phyloP scores from a whole-genome alignment of 306 rosid species.

The Casuarina cunninghamiana region DNA sequence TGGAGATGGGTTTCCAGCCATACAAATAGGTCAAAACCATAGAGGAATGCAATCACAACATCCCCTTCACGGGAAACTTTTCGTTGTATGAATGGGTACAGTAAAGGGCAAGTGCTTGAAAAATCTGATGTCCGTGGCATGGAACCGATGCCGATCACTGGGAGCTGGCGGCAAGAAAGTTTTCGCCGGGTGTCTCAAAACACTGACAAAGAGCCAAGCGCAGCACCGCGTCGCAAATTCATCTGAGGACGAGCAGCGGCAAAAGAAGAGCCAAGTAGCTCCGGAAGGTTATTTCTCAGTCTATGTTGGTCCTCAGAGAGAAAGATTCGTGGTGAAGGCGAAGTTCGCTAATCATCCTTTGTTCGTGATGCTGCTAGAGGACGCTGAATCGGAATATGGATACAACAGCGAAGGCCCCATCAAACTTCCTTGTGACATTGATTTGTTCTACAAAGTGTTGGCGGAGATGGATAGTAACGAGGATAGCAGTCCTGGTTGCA shows the following conservation, averaged over 20 bases:
- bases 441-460: constrained; percentile 53
- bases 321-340: constrained; percentile 50
- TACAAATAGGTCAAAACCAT: not conserved
- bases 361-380: constrained; percentile 61
- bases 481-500: not conserved
- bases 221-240: not conserved
- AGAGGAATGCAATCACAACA: too few species aligned
- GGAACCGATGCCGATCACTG: constrained; percentile 37
- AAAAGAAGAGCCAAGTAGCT: constrained; percentile 16
- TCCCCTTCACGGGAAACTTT: not conserved
- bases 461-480: constrained; percentile 41
- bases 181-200: too few species aligned
- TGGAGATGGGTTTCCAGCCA: too few species aligned
- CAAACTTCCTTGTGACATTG: constrained; percentile 71
- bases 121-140: constrained; percentile 31
- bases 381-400: constrained; percentile 66
- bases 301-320: constrained; percentile 55
- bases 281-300: constrained; percentile 58
- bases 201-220: constrained; percentile 15
- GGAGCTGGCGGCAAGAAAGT: not conserved
- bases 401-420: constrained; percentile 58
- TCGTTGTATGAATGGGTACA: constrained; percentile 23
- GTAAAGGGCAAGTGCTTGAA: constrained; percentile 38
- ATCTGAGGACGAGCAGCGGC: not conserved
- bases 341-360: constrained; percentile 54